Evolutionary conservation across 2,329 filamentous ascomycete species (phyloP).

Genomic region (Fusarium nygamai): DNA sequence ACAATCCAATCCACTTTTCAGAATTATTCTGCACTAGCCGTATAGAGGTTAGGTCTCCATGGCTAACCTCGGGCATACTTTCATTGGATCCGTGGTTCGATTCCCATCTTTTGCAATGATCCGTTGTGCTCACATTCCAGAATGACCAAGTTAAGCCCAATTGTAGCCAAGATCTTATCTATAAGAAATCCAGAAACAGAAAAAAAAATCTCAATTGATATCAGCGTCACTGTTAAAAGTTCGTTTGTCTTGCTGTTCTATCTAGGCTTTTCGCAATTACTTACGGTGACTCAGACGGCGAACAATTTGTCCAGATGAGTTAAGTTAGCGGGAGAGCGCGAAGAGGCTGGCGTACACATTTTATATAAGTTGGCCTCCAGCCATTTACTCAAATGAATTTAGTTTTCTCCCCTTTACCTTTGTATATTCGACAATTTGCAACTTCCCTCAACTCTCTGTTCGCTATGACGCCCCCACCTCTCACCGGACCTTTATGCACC

Average conservation of each 20-base stretch:
- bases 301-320: neutral
- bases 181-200: neutral
- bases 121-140: neutral
- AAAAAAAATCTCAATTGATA: rapidly evolving
- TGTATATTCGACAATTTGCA: too few relatives aligned
- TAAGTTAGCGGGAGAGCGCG: neutral
- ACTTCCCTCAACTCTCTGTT: neutral
- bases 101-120: neutral
- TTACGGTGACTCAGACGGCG: neutral
- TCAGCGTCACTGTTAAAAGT: rapidly evolving
- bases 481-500: neutral
- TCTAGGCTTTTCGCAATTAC: neutral
- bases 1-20: neutral
- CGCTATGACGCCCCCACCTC: neutral
- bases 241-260: rapidly evolving
- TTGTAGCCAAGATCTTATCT: rapidly evolving
- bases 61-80: neutral
- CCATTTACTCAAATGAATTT: neutral
- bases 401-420: rapidly evolving
- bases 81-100: neutral
- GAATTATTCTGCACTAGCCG: rapidly evolving
- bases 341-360: neutral
- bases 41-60: neutral
- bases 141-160: neutral
- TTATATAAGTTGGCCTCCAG: neutral